phyloP scores from a whole-genome alignment of 495 filamentous ascomycete species.

The Hyaloscypha bicolor region DNA sequence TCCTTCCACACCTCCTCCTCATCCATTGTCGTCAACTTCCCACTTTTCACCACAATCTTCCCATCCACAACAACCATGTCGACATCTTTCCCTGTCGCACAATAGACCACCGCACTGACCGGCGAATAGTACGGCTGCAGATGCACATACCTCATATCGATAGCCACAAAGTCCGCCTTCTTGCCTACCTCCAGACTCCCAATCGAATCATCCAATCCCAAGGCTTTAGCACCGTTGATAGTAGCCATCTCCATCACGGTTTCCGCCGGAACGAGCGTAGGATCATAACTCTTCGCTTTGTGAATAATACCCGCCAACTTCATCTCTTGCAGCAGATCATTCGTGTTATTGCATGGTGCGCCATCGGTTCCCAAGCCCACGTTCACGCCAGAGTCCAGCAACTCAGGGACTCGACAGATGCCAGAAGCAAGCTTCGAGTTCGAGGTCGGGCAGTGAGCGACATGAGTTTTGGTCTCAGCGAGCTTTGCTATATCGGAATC shows the following conservation, averaged over 20 bases:
- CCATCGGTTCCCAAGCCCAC: conserved; percentile 51
- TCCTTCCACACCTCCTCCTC: conserved; percentile 31
- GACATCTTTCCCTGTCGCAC: conserved; percentile 50
- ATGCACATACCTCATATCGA: conserved; percentile 38
- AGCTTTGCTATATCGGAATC: conserved; percentile 46
- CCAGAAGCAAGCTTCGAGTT: conserved; percentile 55
- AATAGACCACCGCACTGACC: conserved; percentile 51
- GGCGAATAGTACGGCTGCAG: conserved; percentile 46
- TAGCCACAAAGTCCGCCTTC: conserved; percentile 55
- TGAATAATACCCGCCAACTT: conserved; percentile 54
- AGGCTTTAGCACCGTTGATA: conserved; percentile 49
- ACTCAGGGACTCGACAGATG: conserved; percentile 46
- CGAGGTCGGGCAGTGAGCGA: conserved; percentile 53
- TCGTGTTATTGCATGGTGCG: conserved; percentile 54
- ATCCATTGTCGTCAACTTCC: conserved; percentile 35
- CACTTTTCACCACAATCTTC: conserved; percentile 43
- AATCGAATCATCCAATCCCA: conserved; percentile 44
- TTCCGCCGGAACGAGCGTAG: conserved; percentile 49
- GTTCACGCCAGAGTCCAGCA: conserved; percentile 41
- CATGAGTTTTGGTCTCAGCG: conserved; percentile 43
- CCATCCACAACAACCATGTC: conserved; percentile 52
- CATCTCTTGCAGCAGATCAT: conserved; percentile 55
- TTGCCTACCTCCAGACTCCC: conserved; percentile 56
- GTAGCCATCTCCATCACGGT: conserved; percentile 55
- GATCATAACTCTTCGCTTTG: conserved; percentile 48